Conservation (phyloP, 192 early-diverging fungal species). For the Backusella psychrophila region DNA sequence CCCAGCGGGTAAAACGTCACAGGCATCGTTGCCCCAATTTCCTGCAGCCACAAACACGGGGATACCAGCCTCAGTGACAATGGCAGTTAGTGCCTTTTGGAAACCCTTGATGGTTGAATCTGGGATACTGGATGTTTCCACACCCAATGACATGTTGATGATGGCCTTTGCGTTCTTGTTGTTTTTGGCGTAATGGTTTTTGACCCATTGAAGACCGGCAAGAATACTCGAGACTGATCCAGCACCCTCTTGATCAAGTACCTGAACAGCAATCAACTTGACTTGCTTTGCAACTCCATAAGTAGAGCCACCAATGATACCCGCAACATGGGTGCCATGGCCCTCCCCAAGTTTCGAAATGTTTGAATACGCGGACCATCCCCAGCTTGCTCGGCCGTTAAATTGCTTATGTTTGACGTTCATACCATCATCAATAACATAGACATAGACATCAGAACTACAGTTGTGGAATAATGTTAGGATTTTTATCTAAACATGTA, state of each 20-base stretch:
- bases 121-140: background rate
- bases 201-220: slow-evolving; percentile 40
- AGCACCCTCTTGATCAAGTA: slow-evolving; percentile 50
- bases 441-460: slow-evolving; percentile 50
- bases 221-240: slow-evolving; percentile 48
- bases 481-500: background rate
- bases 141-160: slow-evolving; percentile 77
- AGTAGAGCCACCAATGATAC: slow-evolving; percentile 57
- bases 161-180: slow-evolving; percentile 40
- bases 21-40: slow-evolving; percentile 67
- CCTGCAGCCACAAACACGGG: slow-evolving; percentile 81
- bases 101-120: slow-evolving; percentile 45
- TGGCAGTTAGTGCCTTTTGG: slow-evolving; percentile 58
- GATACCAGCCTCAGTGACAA: slow-evolving; percentile 55
- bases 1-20: slow-evolving; percentile 57
- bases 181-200: slow-evolving; percentile 19
- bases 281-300: slow-evolving; percentile 76
- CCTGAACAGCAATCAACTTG: slow-evolving; percentile 66
- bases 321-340: slow-evolving; percentile 65
- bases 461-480: background rate
- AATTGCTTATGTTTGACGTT: slow-evolving; percentile 64
- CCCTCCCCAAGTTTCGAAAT: slow-evolving; percentile 31
- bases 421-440: slow-evolving; percentile 63
- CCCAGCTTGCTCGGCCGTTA: slow-evolving; percentile 68
- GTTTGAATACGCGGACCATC: slow-evolving; percentile 21